Evolutionary conservation across 306 rosid species (phyloP).

Genomic region (Castanea crenata): DNA sequence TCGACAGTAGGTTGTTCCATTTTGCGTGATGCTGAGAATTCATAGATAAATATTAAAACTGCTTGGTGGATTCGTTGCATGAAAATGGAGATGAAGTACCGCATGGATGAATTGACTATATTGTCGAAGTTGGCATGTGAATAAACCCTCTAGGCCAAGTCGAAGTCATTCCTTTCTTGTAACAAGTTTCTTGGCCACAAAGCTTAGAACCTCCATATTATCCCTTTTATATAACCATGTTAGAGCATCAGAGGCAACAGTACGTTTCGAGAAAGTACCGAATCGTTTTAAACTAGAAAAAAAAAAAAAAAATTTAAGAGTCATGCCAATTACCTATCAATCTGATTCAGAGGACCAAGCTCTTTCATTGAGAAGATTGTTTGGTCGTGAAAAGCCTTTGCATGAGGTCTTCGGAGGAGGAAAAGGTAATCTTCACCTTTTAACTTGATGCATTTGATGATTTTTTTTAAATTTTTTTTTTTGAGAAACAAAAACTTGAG

Average conservation of each 20-base stretch:
- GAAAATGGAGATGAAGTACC: neutral
- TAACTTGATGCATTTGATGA: neutral
- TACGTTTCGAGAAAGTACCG: neutral
- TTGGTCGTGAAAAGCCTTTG: conserved; percentile 32
- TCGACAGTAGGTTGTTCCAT: neutral
- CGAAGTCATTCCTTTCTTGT: conserved; percentile 56
- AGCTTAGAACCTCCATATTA: conserved; percentile 36
- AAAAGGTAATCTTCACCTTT: conserved; percentile 33
- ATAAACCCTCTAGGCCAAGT: conserved; percentile 48
- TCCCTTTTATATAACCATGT: neutral
- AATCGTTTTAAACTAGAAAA: neutral
- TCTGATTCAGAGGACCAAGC: neutral
- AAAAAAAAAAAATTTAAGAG: neutral
- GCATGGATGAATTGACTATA: neutral
- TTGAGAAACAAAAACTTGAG: too few relatives aligned
- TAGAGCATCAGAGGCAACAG: conserved; percentile 6
- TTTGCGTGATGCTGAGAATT: too few relatives aligned
- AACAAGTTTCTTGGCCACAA: conserved; percentile 34
- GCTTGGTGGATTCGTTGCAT: neutral
- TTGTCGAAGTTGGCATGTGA: conserved; percentile 20
- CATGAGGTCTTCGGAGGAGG: conserved; percentile 50
- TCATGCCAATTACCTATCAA: conserved; percentile 28
- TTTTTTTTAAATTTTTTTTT: too few relatives aligned
- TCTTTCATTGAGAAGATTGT: conserved; percentile 3
- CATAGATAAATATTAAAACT: too few relatives aligned